These are phyloP conservation scores for Aegilops speltoides DNA, from an alignment of 176 grass and related monocot species.

Conservation along the genomic window DNA sequence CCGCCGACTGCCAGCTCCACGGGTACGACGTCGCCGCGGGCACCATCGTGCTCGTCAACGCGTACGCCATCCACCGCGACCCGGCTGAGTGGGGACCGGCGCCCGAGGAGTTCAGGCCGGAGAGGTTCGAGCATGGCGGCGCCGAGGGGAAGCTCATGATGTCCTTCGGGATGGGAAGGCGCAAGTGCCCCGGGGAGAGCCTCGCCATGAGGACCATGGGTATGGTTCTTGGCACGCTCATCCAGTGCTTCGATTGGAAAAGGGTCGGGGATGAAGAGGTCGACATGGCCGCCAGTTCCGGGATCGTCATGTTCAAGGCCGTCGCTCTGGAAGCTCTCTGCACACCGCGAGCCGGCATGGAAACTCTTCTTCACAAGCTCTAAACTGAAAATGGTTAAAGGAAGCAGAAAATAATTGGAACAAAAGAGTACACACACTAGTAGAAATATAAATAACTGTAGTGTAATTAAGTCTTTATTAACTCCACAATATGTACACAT, in stretches of 20 bases:
- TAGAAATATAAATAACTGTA: not conserved
- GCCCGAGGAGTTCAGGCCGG: conserved; percentile 13
- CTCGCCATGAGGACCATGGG: conserved; percentile 20
- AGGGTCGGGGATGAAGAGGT: conserved; percentile 16
- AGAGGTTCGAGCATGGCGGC: conserved; percentile 9
- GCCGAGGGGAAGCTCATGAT: conserved; percentile 6
- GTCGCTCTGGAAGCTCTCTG: conserved; percentile 39
- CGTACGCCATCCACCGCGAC: not conserved
- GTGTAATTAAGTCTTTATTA: not conserved
- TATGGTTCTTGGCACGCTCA: conserved; percentile 37
- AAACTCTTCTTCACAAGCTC: conserved; percentile 9
- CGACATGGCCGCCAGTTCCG: conserved; percentile 34
- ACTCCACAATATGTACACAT: not conserved
- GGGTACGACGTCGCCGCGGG: conserved; percentile 7
- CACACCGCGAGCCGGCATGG: conserved; percentile 21
- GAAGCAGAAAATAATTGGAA: not conserved
- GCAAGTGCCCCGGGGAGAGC: conserved; percentile 10
- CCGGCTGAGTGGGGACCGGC: not conserved
- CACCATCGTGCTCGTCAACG: conserved; percentile 14
- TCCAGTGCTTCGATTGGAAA: conserved; percentile 68
- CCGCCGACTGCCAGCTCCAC: conserved; percentile 13
- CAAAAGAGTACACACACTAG: not conserved
- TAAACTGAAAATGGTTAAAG: not conserved
- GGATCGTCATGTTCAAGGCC: conserved; percentile 14
- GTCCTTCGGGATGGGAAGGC: conserved; percentile 8